phyloP scores from a whole-genome alignment of 805 yeast genomes.

The Lachancea nothofagi region DNA sequence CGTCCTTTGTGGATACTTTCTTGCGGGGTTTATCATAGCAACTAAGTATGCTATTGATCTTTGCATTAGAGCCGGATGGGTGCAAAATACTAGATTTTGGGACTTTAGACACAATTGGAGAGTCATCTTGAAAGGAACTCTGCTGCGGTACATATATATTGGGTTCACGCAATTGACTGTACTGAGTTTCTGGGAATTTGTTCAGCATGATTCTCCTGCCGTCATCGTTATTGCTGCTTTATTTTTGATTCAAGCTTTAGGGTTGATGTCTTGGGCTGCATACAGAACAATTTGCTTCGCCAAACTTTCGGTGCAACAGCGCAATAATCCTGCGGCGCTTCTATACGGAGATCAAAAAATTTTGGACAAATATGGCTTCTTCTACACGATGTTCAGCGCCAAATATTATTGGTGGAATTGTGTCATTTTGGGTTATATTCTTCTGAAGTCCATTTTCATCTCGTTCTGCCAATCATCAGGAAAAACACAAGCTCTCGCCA shows the following conservation, averaged over 20 bases:
- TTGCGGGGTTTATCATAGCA: constrained; percentile 54
- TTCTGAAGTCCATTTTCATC: constrained; percentile 66
- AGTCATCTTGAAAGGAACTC: constrained; percentile 65
- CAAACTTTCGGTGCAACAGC: constrained; percentile 47
- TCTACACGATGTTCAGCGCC: constrained; percentile 86
- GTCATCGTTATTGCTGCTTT: constrained; percentile 76
- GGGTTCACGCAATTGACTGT: constrained; percentile 80
- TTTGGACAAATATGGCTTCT: constrained; percentile 76
- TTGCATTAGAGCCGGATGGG: constrained; percentile 43
- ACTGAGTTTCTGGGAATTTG: constrained; percentile 84
- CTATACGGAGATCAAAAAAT: constrained; percentile 72
- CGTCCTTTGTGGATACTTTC: constrained; percentile 65
- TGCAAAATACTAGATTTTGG: constrained; percentile 42
- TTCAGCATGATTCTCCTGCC: constrained; percentile 77
- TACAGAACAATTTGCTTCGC: constrained; percentile 64
- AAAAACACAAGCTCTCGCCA: constrained; percentile 69
- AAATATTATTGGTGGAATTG: constrained; percentile 77
- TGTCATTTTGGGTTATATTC: constrained; percentile 53
- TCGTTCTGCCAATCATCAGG: constrained; percentile 78
- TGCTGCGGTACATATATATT: constrained; percentile 72
- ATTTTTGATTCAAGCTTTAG: constrained; percentile 55
- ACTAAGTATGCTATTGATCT: constrained; percentile 48
- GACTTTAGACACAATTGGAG: constrained; percentile 53
- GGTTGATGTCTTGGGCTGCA: constrained; percentile 58
- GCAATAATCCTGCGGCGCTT: constrained; percentile 80